Percentiles rank a stretch among this genome's conserved stretches.
phyloP scores from a whole-genome alignment of 78 protist genomes.

The Acrasis kona region DNA sequence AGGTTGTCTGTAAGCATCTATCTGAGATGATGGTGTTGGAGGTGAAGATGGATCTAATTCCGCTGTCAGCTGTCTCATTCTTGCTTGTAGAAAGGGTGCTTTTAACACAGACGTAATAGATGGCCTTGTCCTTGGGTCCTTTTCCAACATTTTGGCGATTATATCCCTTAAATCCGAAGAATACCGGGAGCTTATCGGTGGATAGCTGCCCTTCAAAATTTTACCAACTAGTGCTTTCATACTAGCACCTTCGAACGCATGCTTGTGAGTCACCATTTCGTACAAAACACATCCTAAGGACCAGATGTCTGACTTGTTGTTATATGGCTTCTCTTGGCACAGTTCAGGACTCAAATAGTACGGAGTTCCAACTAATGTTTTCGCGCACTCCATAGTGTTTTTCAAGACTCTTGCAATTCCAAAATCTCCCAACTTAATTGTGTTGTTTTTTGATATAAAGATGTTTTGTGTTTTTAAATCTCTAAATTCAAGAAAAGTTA shows the following conservation, averaged over 20 bases:
- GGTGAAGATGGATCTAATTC: too few relatives aligned
- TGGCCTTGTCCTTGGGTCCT: too few relatives aligned
- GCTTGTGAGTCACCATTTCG: constrained; percentile 14
- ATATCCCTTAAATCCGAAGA: neutral
- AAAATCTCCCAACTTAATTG: constrained; percentile 56
- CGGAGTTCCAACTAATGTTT: constrained; percentile 38
- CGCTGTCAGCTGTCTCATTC: too few relatives aligned
- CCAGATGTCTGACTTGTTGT: constrained; percentile 51
- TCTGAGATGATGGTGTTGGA: too few relatives aligned
- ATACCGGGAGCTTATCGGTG: constrained; percentile 5
- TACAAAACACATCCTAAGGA: constrained; percentile 38
- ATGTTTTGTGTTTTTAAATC: constrained; percentile 58
- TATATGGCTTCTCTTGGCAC: constrained; percentile 34
- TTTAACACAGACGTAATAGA: too few relatives aligned
- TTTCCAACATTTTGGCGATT: neutral
- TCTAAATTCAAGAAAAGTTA: too few relatives aligned
- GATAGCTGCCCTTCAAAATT: neutral
- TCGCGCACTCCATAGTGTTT: constrained; percentile 4
- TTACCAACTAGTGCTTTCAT: constrained; percentile 21
- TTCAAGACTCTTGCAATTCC: constrained; percentile 42
- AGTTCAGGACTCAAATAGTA: constrained; percentile 48
- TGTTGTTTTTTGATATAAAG: constrained; percentile 27
- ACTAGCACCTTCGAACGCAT: constrained; percentile 8
- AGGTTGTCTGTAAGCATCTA: too few relatives aligned
- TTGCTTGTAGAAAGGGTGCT: too few relatives aligned